A percentile compares a stretch with the other conserved stretches of the same genome.
phyloP scores from a whole-genome alignment of 768 basidiomycete genomes.

The Lactarius tabidus region DNA sequence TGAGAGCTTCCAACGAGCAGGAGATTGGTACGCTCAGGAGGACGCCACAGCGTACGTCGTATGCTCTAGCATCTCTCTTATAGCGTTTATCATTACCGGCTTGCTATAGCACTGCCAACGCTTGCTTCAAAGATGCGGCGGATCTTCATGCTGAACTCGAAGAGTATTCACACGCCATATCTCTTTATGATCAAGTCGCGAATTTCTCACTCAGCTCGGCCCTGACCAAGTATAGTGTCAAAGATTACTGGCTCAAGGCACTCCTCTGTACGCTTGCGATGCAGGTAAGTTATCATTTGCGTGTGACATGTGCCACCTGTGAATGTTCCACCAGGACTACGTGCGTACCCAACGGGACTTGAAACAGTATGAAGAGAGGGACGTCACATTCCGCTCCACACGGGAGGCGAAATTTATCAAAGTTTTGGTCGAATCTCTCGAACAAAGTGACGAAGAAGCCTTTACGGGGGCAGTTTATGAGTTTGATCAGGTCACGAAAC shows the following conservation, averaged over 20 bases:
- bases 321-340: conserved; percentile 56
- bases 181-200: conserved; percentile 88
- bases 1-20: conserved; percentile 87
- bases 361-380: conserved; percentile 71
- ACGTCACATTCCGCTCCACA: conserved; percentile 80
- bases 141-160: conserved; percentile 90
- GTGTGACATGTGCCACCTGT: background rate
- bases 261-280: conserved; percentile 86
- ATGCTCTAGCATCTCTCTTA: background rate
- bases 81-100: conserved; percentile 13
- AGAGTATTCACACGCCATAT: conserved; percentile 79
- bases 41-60: conserved; percentile 86
- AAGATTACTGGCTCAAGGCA: conserved; percentile 93
- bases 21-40: conserved; percentile 97
- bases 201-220: conserved; percentile 72
- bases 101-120: conserved; percentile 80
- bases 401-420: conserved; percentile 89
- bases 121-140: conserved; percentile 94
- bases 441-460: conserved; percentile 61
- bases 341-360: conserved; percentile 80
- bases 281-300: conserved; percentile 51
- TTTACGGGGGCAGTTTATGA: conserved; percentile 87
- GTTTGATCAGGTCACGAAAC: conserved; percentile 85
- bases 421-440: conserved; percentile 72
- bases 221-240: conserved; percentile 97